Evolutionary conservation across 345 rosid species (phyloP), one percentile per base, ranked within the genome.

Genomic region (Trapa bicornis): DNA sequence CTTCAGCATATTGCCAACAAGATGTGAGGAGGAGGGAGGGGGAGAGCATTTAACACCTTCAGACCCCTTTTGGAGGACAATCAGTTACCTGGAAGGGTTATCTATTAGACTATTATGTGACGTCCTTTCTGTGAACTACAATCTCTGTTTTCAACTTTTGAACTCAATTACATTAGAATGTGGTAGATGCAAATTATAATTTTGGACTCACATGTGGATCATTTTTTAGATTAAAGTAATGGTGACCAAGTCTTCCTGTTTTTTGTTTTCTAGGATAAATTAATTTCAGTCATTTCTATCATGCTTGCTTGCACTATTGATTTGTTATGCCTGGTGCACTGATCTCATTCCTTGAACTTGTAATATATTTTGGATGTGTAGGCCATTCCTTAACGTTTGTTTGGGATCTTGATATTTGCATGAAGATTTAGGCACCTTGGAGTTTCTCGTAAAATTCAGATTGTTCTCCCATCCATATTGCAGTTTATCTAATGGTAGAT

Each of bases 401-500:
- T 41, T 1, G 17, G 69, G 42, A 36, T 47, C 60, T 48, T 35
- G 14, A 1, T 48, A 7, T 50, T n/a, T 60, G 10, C 9, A 11
- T 48, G 70, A 45, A 67, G 42, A 53, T 4, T 12, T 61, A 52
- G 61, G 56, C 65, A 37, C 5, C 47, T 65, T 22, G 38, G 14
- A 60, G 64, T 56, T 68, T 68, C 39, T 61, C 22, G 67, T 41
- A 41, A 67, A 64, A 57, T 72, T 65, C 73, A 62, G 66, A 72
- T 73, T 68, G 68, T 58, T 65, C 60, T 61, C 65, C 56, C 38
- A 52, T 67, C 64, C 54, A n/a, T 45, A 48, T 71, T 71, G 50
- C 36, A 50, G 52, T 71, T 70, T 66, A 41, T 58, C 71, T 70
- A 54, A 35, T 72, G 66, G 58, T 67, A 72, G 66, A 65, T 54